Evolutionary conservation across 2,329 filamentous ascomycete genomes (phyloP), one percentile per base, ranked within the genome.

Genomic region (Tolypocladium paradoxum): DNA sequence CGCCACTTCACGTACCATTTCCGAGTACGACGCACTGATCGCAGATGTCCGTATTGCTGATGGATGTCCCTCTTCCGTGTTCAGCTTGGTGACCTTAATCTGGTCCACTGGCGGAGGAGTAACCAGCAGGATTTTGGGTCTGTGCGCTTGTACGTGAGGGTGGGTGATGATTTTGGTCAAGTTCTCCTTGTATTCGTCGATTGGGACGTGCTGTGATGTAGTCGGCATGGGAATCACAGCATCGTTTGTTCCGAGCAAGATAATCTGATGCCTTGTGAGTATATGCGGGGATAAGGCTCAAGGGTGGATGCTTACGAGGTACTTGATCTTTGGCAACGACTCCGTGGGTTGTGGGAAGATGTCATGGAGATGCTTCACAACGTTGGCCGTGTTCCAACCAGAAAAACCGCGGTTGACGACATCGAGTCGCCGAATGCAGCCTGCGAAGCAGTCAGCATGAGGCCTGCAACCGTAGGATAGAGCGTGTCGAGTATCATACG

Each of bases 171-270:
- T 89, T 29, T 73, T 74, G 57, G 69, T 76, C 48, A 96, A 70
- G 64, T 96, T 95, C 53, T 78, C 70, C 65, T 81, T 83, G 73
- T 90, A 97, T 55, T 82, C 71, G 1, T 84, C 77, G n/a, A 96
- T 69, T 1, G 88, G 81, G 8, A 97, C 80, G 66, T 92, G 83
- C 69, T 97, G 93, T 11, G 75, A 74, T 50, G 81, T 83, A 4
- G 75, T 75, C 5, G 78, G 74, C 37, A 79, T 72, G 4, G 82
- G 78, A 4, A 95, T 68, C 52, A 84, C 84, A 4, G 92, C 85
- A 69, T 97, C 93, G 65, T 99, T 97, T 60, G 93, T 89, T 20
- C 93, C 93, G 55, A 96, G 84, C 59, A 95, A 85, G 54, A 96
- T 71, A 38, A 87, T 74, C 87, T 90, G 22, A 33, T 11, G 7